Evolutionary conservation across 1,139 yeast species (phyloP).

Genomic region (Diutina scorzettiae): DNA sequence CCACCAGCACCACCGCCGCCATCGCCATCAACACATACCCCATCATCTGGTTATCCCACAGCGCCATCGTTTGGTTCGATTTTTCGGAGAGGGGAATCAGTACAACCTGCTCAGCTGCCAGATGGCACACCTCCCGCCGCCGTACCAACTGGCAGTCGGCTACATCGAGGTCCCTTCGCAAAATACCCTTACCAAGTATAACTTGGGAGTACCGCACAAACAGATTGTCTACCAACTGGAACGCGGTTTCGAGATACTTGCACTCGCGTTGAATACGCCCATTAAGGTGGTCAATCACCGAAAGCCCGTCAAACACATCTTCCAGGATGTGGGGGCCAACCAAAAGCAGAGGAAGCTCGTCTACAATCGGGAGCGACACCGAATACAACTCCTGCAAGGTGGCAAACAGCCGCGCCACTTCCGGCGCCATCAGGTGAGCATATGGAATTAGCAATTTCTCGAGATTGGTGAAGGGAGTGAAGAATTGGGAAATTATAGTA

Average conservation of each 20-base stretch:
- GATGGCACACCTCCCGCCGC: constrained; percentile 29
- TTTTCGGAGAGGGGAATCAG: constrained; percentile 31
- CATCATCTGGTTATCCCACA: not conserved
- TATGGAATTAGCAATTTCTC: constrained; percentile 27
- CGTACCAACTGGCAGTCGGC: constrained; percentile 23
- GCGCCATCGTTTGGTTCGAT: constrained; percentile 7
- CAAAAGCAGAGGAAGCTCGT: constrained; percentile 12
- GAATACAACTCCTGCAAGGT: not conserved
- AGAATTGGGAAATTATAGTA: constrained; percentile 7
- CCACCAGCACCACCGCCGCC: not conserved
- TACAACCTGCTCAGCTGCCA: constrained; percentile 33
- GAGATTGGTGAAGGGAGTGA: constrained; percentile 22
- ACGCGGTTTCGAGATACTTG: constrained; percentile 18
- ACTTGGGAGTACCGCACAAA: constrained; percentile 23
- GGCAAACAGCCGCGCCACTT: constrained; percentile 10
- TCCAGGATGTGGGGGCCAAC: constrained; percentile 5
- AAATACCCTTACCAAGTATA: constrained; percentile 30
- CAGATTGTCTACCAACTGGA: constrained; percentile 23
- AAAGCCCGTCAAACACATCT: constrained; percentile 19
- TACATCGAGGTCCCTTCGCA: constrained; percentile 22
- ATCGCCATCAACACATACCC: not conserved
- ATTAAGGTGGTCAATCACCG: constrained; percentile 26
- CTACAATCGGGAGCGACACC: constrained; percentile 17
- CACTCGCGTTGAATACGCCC: constrained; percentile 27
- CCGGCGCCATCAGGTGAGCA: constrained; percentile 18